Conservation (phyloP, 1,284 basidiomycete species). For the Puccinia polysora region DNA sequence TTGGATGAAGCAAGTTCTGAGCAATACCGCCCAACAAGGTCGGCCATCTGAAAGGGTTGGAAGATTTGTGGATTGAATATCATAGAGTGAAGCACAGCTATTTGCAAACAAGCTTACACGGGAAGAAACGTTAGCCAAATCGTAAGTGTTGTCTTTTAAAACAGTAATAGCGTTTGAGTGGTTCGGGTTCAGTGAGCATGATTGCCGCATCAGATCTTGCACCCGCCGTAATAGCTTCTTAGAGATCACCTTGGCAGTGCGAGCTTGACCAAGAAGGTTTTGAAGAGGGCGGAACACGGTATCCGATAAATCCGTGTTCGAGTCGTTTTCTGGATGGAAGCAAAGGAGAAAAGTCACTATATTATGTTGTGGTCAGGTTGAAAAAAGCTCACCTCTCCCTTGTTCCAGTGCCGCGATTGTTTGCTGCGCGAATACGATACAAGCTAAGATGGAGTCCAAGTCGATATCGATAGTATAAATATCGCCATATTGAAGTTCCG, state of each 20-base stretch:
- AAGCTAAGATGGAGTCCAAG: conserved; percentile 83
- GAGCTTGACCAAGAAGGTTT: conserved; percentile 71
- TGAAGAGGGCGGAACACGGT: conserved; percentile 76
- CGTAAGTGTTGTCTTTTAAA: conserved; percentile 41
- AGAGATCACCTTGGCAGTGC: conserved; percentile 63
- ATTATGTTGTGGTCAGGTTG: conserved; percentile 28
- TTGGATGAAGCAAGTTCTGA: conserved; percentile 70
- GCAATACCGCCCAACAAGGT: conserved; percentile 74
- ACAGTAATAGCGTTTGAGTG: conserved; percentile 42
- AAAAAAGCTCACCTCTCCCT: conserved; percentile 64
- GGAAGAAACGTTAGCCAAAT: conserved; percentile 37
- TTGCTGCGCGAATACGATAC: conserved; percentile 78
- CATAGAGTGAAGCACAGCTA: too few species aligned
- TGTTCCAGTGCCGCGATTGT: conserved; percentile 66
- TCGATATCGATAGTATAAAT: conserved; percentile 76
- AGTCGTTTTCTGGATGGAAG: conserved; percentile 48
- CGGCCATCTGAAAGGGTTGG: conserved; percentile 63
- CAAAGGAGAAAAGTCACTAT: conserved; percentile 37
- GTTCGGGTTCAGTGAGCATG: conserved; percentile 48
- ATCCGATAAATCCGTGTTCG: conserved; percentile 68
- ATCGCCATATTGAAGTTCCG: conserved; percentile 79
- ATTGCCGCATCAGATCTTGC: conserved; percentile 70
- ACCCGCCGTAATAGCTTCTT: conserved; percentile 80
- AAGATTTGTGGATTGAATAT: too few species aligned
- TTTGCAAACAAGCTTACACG: conserved; percentile 26